These are phyloP conservation scores for Rhodomyrtus psidioides DNA, from an alignment of 441 rosid genomes.

Conservation along the genomic window DNA sequence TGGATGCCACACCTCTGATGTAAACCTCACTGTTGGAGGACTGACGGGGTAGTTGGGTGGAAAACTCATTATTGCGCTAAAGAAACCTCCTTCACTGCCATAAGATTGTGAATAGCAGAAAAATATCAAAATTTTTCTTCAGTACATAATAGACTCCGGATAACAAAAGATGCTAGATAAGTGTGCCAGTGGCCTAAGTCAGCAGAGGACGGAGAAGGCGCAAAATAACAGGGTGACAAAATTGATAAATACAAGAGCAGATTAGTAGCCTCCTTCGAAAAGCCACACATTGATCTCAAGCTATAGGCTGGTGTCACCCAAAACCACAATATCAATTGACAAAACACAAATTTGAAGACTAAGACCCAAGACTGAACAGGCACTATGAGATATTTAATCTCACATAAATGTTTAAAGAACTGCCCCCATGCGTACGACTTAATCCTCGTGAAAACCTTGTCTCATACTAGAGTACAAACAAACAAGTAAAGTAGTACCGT, in stretches of 20 bases:
- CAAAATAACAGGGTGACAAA: not conserved
- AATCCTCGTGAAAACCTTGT: not conserved
- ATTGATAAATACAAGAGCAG: not conserved
- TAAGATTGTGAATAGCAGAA: not conserved
- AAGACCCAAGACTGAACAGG: not conserved
- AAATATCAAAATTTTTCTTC: not conserved
- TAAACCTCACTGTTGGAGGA: conserved; percentile 51
- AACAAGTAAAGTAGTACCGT: not conserved
- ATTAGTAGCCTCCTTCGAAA: not conserved
- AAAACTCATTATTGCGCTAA: conserved; percentile 47
- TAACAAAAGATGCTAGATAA: not conserved
- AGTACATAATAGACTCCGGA: not conserved
- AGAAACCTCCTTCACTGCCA: conserved; percentile 60
- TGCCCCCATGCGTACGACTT: not conserved
- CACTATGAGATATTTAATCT: not conserved
- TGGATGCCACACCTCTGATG: conserved; percentile 60
- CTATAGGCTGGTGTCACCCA: not conserved
- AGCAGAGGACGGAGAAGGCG: not conserved
- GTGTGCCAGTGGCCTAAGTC: not conserved
- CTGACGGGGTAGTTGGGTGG: conserved; percentile 44
- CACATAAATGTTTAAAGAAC: not conserved
- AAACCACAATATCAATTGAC: not conserved
- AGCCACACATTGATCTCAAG: not conserved
- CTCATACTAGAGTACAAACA: not conserved
- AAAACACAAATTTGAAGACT: not conserved